A percentile compares a stretch with the other conserved stretches of the same genome.
These are phyloP conservation scores for Macroventuria anomochaeta DNA, from an alignment of 2,329 filamentous ascomycete genomes.

Conservation along the genomic window DNA sequence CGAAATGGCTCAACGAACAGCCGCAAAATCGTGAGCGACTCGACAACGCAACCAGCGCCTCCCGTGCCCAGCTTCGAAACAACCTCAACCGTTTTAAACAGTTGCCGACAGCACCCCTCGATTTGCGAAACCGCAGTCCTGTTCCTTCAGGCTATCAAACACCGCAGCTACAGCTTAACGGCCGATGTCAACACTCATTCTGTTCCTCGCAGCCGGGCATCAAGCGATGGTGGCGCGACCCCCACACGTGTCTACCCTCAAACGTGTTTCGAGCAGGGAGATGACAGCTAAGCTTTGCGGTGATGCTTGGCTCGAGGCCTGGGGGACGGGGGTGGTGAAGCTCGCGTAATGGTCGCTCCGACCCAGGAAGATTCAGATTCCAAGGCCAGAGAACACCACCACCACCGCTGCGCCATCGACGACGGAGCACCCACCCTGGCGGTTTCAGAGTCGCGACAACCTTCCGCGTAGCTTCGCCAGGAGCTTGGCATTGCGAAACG, in stretches of 20 bases:
- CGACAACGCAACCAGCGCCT: background rate
- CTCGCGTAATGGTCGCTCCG: background rate
- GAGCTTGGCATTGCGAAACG: slow-evolving; percentile 38
- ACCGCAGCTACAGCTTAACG: too few relatives aligned
- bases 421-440: slow-evolving; percentile 1
- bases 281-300: slow-evolving; percentile 36
- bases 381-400: background rate
- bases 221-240: background rate
- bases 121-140: slow-evolving; percentile 9
- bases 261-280: slow-evolving; percentile 9
- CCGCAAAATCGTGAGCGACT: background rate
- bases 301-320: slow-evolving; percentile 34
- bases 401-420: background rate
- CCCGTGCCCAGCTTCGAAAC: slow-evolving; percentile 15
- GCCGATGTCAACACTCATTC: background rate
- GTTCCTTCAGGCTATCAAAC: slow-evolving; percentile 5
- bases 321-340: slow-evolving; percentile 16
- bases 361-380: too few relatives aligned
- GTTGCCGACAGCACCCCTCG: background rate
- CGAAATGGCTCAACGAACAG: slow-evolving; percentile 1
- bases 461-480: slow-evolving; percentile 19
- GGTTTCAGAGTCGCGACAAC: slow-evolving; percentile 29
- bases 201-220: slow-evolving; percentile 4
- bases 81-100: slow-evolving; percentile 2
- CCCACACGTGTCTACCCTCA: slow-evolving; percentile 4